Evolutionary conservation across 495 filamentous ascomycete genomes (phyloP).

Genomic region (Cudoniella acicularis): DNA sequence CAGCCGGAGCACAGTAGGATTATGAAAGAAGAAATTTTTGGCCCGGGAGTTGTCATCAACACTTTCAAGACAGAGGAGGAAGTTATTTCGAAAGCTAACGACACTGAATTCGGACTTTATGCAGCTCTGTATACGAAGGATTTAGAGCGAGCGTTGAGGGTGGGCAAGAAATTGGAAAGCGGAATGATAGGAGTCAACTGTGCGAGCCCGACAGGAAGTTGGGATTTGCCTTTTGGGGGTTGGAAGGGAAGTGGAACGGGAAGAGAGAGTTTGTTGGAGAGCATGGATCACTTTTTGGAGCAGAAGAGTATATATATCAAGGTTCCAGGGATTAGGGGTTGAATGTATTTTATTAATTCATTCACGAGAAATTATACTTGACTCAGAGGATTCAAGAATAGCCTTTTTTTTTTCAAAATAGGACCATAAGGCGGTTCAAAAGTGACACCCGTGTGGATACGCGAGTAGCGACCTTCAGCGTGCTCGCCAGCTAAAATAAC

Average conservation of each 20-base stretch:
- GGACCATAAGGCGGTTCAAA: too few species aligned
- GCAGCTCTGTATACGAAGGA: constrained; percentile 82
- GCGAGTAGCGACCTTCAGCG: too few species aligned
- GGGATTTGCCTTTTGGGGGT: constrained; percentile 13
- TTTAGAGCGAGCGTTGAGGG: constrained; percentile 65
- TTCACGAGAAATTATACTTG: too few species aligned
- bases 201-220: constrained; percentile 15
- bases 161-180: constrained; percentile 69
- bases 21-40: constrained; percentile 53
- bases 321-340: neutral
- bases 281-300: neutral
- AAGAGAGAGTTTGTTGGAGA: constrained; percentile 4
- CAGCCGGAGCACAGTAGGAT: constrained; percentile 26
- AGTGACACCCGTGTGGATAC: too few species aligned
- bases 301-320: neutral
- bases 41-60: constrained; percentile 46
- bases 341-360: neutral
- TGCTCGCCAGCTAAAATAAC: too few species aligned
- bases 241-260: constrained; percentile 11
- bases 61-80: constrained; percentile 58
- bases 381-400: too few species aligned
- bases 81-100: constrained; percentile 71
- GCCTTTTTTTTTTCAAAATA: too few species aligned
- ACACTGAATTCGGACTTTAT: constrained; percentile 73
- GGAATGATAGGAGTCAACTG: constrained; percentile 82